phyloP scores from a whole-genome alignment of 2,329 filamentous ascomycete genomes.

The Pestalotiopsis sp. region DNA sequence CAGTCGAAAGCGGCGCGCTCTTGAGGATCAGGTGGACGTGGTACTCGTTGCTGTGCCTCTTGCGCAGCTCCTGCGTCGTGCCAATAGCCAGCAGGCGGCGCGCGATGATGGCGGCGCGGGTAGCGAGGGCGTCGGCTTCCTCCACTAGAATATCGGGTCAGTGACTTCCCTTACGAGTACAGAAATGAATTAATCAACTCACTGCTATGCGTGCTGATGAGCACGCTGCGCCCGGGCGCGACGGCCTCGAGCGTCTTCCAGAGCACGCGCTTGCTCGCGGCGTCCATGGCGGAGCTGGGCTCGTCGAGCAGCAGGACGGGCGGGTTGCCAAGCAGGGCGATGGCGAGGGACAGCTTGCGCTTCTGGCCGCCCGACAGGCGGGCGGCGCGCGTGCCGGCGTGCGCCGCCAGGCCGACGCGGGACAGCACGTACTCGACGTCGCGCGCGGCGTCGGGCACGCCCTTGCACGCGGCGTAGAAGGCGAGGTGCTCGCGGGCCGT shows the following conservation, averaged over 20 bases:
- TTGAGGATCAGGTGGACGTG: constrained; percentile 28
- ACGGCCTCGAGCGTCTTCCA: constrained; percentile 72
- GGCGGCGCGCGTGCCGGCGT: constrained; percentile 64
- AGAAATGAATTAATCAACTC: not conserved
- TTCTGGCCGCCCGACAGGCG: constrained; percentile 78
- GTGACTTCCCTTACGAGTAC: no score
- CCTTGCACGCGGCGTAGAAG: constrained; percentile 74
- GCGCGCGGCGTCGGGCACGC: constrained; percentile 61
- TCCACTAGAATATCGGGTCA: constrained; percentile 58
- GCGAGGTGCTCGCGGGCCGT: constrained; percentile 71
- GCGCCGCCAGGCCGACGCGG: constrained; percentile 67
- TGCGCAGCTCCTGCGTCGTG: constrained; percentile 26
- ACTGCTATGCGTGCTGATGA: constrained; percentile 72
- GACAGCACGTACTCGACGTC: constrained; percentile 68
- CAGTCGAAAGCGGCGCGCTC: constrained; percentile 23
- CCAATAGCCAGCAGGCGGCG: constrained; percentile 27
- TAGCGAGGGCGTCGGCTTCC: constrained; percentile 76
- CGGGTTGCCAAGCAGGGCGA: constrained; percentile 77
- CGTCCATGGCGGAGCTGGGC: constrained; percentile 76
- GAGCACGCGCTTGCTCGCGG: constrained; percentile 72
- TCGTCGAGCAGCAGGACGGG: constrained; percentile 76
- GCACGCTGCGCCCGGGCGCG: constrained; percentile 65
- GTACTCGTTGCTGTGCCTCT: constrained; percentile 29
- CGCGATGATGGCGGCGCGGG: constrained; percentile 62
- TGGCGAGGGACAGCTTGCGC: constrained; percentile 72